Evolutionary conservation across 1,284 basidiomycete species (phyloP), one percentile per base, ranked within the genome.

Genomic region (Trichosporon faecale): DNA sequence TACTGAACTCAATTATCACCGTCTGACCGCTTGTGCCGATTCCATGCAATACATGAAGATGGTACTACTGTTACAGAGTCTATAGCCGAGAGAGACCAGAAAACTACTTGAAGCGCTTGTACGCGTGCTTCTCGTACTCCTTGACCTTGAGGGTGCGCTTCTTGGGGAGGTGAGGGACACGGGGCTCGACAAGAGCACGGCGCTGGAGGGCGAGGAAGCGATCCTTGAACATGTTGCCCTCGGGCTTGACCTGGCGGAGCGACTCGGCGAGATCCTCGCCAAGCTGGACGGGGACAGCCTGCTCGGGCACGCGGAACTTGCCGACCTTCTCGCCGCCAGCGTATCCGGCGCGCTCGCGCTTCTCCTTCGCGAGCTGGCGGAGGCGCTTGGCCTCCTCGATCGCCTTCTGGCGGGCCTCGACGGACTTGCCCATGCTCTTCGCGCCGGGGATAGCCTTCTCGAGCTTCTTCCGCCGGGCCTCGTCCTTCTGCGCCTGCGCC

Each of bases 171-270:
- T 93, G 88, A 31, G 86, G 90, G 16, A 80, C 78, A 21, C 86
- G 79, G 12, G 85, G 85, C 73, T 86, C 85, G 68, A 85, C 74
- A 16, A 86, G 77, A 1, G 83, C 84, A 64, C 84, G 77, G 52
- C 83, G 81, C 76, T 86, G 85, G 29, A 86, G 68, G 27, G 80
- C 80, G 57, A 91, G 82, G 85, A 94, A 95, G 2, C 94, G 88
- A 80, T 97, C 95, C 60, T 90, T 88, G 87, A 96, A 97, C 29
- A 96, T 84, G 81, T 96, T 97, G 35, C 95, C 95, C 84, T 97
- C 94, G 21, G 93, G 91, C 92, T 94, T 94, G 76, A 99, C 84
- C 66, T 87, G 90, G 65, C 95, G 85, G 75, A 98, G 83, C 77
- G 87, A 93, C 82, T 98, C 96, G 70, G 89, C 91, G 49, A 98